Base-by-base conservation (phyloP, 129 eudicot genomes). In the Tanacetum coccineum region DNA sequence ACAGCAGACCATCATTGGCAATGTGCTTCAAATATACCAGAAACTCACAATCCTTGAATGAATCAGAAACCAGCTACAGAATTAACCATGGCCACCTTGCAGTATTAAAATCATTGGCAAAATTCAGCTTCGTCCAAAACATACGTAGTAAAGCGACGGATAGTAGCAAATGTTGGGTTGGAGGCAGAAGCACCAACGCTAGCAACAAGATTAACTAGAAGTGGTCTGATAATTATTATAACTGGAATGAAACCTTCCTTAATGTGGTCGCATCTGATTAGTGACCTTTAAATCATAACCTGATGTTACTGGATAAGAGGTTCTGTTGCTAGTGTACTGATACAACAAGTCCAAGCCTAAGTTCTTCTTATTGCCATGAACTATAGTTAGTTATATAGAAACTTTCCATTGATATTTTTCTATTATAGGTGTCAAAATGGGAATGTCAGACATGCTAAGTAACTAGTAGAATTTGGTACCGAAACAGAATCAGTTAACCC, bases 221-320 rank as follows among this genome's bases (percentile, higher is more conserved):
- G 47, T 91, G 97, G 97, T 85, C 97, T 26, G 95, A 91, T 49
- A 77, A 71, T 66, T 18, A 76, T 51, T 81, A 86, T 67, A 56
- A 40, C 48, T 83, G 85, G 88, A 85, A 85, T 72, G 75, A 63
- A 62, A 71, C 90, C n/a, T n/a, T n/a, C n/a, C n/a, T n/a, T n/a
- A n/a, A n/a, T n/a, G n/a, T n/a, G n/a, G n/a, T n/a, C n/a, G 17
- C 54, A 81, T n/a, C 9, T 78, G 62, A 76, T 62, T 28, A 55
- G 48, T 12, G n/a, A n/a, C n/a, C n/a, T n/a, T n/a, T n/a, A n/a
- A n/a, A n/a, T n/a, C n/a, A n/a, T n/a, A n/a, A n/a, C n/a, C n/a
- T n/a, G n/a, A n/a, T 57, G 9, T 68, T 52, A 15, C 14, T 20
- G 42, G 53, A 11, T 70, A 30, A 28, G 2, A 25, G 36, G 44